Conservation (phyloP, 2,329 filamentous ascomycete species). For the Rhynchosporium agropyri region DNA sequence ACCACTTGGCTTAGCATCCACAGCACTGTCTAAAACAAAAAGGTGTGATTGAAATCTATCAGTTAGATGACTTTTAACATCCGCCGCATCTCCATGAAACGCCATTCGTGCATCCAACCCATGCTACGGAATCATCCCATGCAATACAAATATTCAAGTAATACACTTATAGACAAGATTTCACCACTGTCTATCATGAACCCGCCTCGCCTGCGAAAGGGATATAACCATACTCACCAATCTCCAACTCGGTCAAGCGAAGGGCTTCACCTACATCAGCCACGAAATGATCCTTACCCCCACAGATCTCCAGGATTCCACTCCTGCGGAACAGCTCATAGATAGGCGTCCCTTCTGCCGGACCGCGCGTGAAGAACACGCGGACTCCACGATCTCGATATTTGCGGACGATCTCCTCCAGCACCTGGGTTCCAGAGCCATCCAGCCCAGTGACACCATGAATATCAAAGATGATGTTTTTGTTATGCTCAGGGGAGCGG, state of each 20-base stretch:
- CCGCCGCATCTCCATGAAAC: slow-evolving; percentile 14
- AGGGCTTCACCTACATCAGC: slow-evolving; percentile 83
- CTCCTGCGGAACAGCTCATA: slow-evolving; percentile 74
- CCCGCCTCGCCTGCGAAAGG: slow-evolving; percentile 34
- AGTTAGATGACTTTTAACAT: slow-evolving; percentile 1
- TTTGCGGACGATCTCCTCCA: slow-evolving; percentile 81
- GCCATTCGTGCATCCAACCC: slow-evolving; percentile 22
- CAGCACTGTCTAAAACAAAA: neutral
- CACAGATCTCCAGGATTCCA: slow-evolving; percentile 83
- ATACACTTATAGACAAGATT: neutral
- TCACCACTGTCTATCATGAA: slow-evolving; percentile 22
- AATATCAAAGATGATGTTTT: slow-evolving; percentile 94
- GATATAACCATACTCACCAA: slow-evolving; percentile 28
- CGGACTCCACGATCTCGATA: slow-evolving; percentile 78
- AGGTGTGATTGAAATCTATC: neutral
- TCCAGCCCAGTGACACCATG: slow-evolving; percentile 96
- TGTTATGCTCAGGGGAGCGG: slow-evolving; percentile 76
- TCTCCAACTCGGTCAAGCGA: slow-evolving; percentile 73
- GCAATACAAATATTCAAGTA: neutral
- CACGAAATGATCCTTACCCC: slow-evolving; percentile 78
- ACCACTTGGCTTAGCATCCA: neutral
- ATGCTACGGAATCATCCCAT: slow-evolving; percentile 17
- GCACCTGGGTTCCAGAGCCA: slow-evolving; percentile 87
- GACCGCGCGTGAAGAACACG: slow-evolving; percentile 71
- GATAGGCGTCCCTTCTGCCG: slow-evolving; percentile 42